A percentile compares a stretch with the other conserved stretches of the same genome.
Evolutionary conservation across 148 eudicot species (phyloP).

Genomic region (Salicornia ramosissima): DNA sequence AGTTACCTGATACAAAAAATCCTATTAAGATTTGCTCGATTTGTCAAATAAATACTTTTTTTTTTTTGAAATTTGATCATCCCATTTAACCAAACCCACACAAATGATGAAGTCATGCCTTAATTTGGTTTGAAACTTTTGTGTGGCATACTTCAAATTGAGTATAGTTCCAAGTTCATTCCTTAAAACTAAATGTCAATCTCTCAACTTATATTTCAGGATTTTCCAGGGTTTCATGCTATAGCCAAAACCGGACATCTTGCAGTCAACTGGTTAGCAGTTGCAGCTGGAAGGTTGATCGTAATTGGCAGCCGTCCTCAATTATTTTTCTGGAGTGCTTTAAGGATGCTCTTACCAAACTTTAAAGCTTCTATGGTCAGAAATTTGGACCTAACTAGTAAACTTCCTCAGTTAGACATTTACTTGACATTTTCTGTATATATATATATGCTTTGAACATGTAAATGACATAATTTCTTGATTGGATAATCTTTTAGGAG

Average conservation of each 20-base stretch:
- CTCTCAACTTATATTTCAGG: not conserved
- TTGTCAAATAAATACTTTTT: not conserved
- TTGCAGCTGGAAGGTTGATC: not conserved
- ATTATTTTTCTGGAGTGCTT: not conserved
- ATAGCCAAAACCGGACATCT: not conserved
- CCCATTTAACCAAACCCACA: not conserved
- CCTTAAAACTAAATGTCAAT: not conserved
- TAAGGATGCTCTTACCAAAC: not conserved
- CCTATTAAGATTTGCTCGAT: not conserved
- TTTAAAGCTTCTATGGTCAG: not conserved
- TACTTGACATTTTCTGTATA: too few relatives aligned
- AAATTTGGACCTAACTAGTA: not conserved
- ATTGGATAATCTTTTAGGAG: too few relatives aligned
- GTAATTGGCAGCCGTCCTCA: not conserved
- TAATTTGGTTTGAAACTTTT: not conserved
- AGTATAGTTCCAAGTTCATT: not conserved
- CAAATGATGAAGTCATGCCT: not conserved
- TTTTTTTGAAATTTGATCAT: not conserved
- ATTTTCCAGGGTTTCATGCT: not conserved
- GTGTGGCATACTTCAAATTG: not conserved
- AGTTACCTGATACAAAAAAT: not conserved
- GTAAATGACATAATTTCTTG: too few relatives aligned
- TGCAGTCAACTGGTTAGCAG: not conserved
- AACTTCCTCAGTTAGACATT: too few relatives aligned
- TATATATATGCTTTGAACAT: too few relatives aligned